Evolutionary conservation across 306 rosid species (phyloP).

Genomic region (Glycine soja): DNA sequence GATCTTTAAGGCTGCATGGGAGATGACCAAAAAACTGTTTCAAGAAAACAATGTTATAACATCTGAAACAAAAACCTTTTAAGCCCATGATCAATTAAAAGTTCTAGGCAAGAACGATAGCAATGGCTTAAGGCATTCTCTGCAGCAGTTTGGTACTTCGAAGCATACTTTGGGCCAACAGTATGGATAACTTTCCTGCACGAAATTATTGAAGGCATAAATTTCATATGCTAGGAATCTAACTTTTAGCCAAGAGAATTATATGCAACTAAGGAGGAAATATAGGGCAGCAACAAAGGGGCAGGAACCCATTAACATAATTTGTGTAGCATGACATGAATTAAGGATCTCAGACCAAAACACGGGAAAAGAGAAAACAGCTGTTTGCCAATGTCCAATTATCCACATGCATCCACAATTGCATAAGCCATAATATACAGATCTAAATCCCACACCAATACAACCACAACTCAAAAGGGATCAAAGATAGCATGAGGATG

Average conservation of each 20-base stretch:
- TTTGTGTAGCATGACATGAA: conserved; percentile 35
- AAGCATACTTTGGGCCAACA: conserved; percentile 97
- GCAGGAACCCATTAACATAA: conserved; percentile 30
- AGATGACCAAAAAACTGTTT: conserved; percentile 38
- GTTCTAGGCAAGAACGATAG: conserved; percentile 97
- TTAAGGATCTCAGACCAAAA: conserved; percentile 35
- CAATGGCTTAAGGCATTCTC: conserved; percentile 99
- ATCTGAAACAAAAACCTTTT: conserved; percentile 65
- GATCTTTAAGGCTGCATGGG: conserved; percentile 37
- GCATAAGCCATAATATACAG: conserved; percentile 15
- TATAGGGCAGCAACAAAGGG: conserved; percentile 15
- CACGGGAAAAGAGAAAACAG: conserved; percentile 24
- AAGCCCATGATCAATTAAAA: conserved; percentile 86
- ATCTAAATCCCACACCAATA: conserved; percentile 17
- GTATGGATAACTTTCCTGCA: conserved; percentile 95
- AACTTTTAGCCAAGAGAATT: conserved; percentile 34
- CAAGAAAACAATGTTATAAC: conserved; percentile 33
- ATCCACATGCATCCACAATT: conserved; percentile 22
- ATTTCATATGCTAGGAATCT: conserved; percentile 34
- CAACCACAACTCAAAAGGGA: conserved; percentile 20
- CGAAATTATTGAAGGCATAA: conserved; percentile 44
- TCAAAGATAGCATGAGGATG: conserved; percentile 28
- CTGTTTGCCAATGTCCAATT: conserved; percentile 16
- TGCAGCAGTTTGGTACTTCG: conserved; percentile 97
- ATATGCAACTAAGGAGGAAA: conserved; percentile 35